phyloP scores from a whole-genome alignment of 2,329 filamentous ascomycete genomes.

The Cryphonectria naterciae region DNA sequence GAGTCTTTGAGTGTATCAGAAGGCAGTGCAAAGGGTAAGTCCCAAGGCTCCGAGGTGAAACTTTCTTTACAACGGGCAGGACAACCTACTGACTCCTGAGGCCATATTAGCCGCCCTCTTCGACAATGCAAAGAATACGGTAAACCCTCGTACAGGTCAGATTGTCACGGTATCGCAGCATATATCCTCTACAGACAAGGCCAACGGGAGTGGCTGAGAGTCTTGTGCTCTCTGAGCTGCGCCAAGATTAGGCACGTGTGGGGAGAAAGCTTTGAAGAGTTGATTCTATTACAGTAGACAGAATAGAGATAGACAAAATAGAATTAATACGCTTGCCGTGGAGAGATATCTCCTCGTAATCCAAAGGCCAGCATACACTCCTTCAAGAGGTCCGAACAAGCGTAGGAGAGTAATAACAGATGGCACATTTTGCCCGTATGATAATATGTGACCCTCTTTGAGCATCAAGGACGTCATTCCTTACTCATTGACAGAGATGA shows the following conservation, averaged over 20 bases:
- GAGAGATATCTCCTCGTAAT: not conserved
- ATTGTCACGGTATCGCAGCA: constrained; percentile 26
- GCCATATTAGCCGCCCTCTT: constrained; percentile 1
- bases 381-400: not conserved
- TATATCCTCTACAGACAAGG: not conserved
- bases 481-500: too few relatives aligned
- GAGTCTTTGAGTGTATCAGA: not conserved
- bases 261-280: not conserved
- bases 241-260: not conserved
- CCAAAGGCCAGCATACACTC: not conserved
- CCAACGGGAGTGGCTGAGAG: not conserved
- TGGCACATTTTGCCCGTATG: not conserved
- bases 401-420: not conserved
- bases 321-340: not conserved
- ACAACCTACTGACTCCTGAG: not conserved
- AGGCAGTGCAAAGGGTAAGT: constrained; percentile 2
- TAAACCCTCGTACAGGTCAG: constrained; percentile 23
- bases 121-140: constrained; percentile 11
- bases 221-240: not conserved
- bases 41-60: not conserved
- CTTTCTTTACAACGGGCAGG: not conserved
- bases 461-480: not conserved
- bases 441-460: not conserved
- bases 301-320: not conserved
- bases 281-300: not conserved